These are phyloP conservation scores for Termitomyces sp. DNA, from an alignment of 768 basidiomycete genomes.

Conservation along the genomic window DNA sequence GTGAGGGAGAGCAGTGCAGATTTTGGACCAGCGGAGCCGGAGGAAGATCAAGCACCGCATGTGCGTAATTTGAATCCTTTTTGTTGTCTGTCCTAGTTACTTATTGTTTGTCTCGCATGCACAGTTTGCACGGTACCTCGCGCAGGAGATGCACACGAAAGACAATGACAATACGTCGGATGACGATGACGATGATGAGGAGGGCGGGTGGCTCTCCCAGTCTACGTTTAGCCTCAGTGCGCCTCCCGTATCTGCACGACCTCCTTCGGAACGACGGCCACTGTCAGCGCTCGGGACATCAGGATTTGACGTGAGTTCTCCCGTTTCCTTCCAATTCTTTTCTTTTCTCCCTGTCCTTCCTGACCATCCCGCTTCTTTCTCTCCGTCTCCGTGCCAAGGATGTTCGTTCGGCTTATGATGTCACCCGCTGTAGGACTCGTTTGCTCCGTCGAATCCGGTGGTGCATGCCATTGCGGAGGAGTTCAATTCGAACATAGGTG, in stretches of 20 bases:
- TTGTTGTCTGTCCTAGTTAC: not conserved
- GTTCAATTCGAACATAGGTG: slow-evolving; percentile 53
- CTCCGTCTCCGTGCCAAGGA: not conserved
- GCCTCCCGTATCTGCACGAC: slow-evolving; percentile 45
- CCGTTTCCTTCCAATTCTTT: not conserved
- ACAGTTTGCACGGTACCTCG: slow-evolving; percentile 79
- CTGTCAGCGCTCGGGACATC: slow-evolving; percentile 25
- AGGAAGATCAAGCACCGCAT: slow-evolving; percentile 43
- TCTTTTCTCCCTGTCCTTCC: not conserved
- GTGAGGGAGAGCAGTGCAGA: slow-evolving; percentile 55
- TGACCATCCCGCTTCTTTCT: not conserved
- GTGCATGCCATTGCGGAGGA: slow-evolving; percentile 38
- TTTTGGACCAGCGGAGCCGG: slow-evolving; percentile 53
- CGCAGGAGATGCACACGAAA: slow-evolving; percentile 64
- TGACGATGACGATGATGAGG: slow-evolving; percentile 73
- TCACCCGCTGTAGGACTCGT: slow-evolving; percentile 42
- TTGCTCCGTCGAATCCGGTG: slow-evolving; percentile 33
- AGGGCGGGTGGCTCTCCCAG: slow-evolving; percentile 77
- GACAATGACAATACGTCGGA: slow-evolving; percentile 54
- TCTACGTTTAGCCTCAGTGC: slow-evolving; percentile 63
- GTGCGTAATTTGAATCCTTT: slow-evolving; percentile 26
- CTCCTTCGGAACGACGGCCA: slow-evolving; percentile 41
- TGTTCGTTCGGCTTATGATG: not conserved
- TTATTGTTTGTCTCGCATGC: slow-evolving; percentile 4
- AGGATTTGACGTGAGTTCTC: slow-evolving; percentile 52